Conservation (phyloP, 192 early-diverging fungal species). For the Coemansia javaensis region DNA sequence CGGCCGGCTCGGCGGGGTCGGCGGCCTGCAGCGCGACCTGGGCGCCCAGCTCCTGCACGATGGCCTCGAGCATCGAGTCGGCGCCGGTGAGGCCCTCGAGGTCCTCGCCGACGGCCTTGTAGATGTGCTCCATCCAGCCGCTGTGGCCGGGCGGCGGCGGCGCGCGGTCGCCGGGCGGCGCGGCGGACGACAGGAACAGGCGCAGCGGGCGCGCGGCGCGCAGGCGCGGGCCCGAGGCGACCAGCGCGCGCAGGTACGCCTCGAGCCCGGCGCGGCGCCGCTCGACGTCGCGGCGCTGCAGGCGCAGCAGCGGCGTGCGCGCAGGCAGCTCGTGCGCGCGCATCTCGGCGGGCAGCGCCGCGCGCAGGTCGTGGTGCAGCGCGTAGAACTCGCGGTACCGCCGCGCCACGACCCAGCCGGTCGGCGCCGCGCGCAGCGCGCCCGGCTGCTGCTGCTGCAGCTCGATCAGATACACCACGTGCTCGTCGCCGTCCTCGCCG, state of each 20-base stretch:
- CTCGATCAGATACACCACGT: constrained; percentile 57
- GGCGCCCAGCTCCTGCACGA: constrained; percentile 63
- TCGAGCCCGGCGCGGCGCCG: constrained; percentile 61
- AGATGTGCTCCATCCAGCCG: constrained; percentile 57
- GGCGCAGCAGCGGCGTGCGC: constrained; percentile 65
- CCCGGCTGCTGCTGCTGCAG: constrained; percentile 57
- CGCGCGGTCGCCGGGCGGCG: constrained; percentile 16
- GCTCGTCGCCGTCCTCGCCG: constrained; percentile 1
- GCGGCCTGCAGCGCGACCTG: constrained; percentile 52
- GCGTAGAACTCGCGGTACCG: constrained; percentile 83
- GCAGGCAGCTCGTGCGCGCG: constrained; percentile 66
- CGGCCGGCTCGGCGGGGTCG: background rate
- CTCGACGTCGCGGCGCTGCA: constrained; percentile 66
- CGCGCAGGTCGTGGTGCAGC: constrained; percentile 67
- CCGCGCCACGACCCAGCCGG: constrained; percentile 70
- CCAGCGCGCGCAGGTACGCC: constrained; percentile 63
- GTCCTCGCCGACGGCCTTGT: constrained; percentile 69
- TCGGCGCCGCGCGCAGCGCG: constrained; percentile 7
- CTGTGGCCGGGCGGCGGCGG: background rate
- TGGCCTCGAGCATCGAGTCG: constrained; percentile 65
- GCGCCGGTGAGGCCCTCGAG: constrained; percentile 67
- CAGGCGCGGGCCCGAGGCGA: constrained; percentile 53
- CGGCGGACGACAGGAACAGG: constrained; percentile 60
- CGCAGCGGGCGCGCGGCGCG: constrained; percentile 61
- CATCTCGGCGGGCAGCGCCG: constrained; percentile 53